Evolutionary conservation across 1,284 basidiomycete genomes (phyloP).

Genomic region (Athelia sp.): DNA sequence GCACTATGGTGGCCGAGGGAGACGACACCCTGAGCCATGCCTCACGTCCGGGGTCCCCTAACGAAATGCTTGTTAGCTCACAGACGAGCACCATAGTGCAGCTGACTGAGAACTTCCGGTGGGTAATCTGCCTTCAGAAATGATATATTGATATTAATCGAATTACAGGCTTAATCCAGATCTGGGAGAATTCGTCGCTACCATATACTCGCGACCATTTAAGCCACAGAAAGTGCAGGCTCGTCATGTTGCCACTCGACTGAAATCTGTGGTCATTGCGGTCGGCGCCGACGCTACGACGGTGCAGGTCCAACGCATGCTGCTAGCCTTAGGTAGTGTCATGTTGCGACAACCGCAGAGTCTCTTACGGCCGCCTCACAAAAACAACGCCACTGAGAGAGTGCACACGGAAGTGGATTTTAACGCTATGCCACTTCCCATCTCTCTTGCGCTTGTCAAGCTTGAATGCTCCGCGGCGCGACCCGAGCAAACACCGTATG

Average conservation of each 20-base stretch:
- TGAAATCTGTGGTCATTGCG: constrained; percentile 22
- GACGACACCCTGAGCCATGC: constrained; percentile 4
- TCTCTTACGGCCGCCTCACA: constrained; percentile 24
- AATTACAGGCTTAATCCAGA: constrained; percentile 38
- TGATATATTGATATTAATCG: too few relatives aligned
- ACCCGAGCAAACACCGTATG: constrained; percentile 32
- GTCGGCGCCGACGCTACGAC: constrained; percentile 16
- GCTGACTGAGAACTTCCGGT: constrained; percentile 45
- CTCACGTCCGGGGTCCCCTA: not conserved
- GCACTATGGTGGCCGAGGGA: constrained; percentile 14
- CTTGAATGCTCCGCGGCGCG: constrained; percentile 24
- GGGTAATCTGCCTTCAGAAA: not conserved
- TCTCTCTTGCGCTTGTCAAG: constrained; percentile 36
- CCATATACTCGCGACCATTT: constrained; percentile 41
- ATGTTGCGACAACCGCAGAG: constrained; percentile 34
- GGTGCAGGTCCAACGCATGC: constrained; percentile 24
- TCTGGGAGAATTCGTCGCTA: constrained; percentile 43
- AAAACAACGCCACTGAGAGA: not conserved
- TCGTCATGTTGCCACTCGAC: constrained; percentile 29
- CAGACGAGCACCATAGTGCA: constrained; percentile 34
- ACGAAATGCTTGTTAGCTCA: not conserved
- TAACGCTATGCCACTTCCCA: constrained; percentile 21
- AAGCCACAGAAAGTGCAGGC: constrained; percentile 40
- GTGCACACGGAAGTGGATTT: constrained; percentile 1
- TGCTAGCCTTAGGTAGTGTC: constrained; percentile 31